A percentile compares a stretch with the other conserved stretches of the same genome.
phyloP scores from a whole-genome alignment of 257 asterid genomes.

The Nicotiana tabacum region DNA sequence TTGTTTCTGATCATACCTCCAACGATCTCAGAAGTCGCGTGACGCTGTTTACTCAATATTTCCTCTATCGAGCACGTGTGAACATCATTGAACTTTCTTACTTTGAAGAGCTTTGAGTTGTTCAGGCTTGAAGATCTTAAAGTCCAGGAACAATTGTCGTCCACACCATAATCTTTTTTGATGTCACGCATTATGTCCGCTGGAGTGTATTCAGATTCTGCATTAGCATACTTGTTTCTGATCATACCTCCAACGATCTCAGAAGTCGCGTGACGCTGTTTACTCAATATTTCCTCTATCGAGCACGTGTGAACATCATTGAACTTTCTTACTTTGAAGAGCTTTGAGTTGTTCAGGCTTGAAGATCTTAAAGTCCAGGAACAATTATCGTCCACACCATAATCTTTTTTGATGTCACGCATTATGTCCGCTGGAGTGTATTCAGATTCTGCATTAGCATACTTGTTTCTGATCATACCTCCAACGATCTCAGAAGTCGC shows the following conservation, averaged over 20 bases:
- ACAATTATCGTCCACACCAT: not conserved
- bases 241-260: conserved; percentile 7
- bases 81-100: conserved; percentile 3
- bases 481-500: conserved; percentile 5
- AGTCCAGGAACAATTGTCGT: conserved; percentile 1
- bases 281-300: not conserved
- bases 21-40: not conserved
- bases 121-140: not conserved
- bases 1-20: conserved; percentile 11
- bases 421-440: conserved; percentile 8
- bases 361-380: not conserved
- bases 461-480: conserved; percentile 8
- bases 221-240: conserved; percentile 1
- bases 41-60: not conserved
- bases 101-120: conserved; percentile 1
- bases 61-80: conserved; percentile 5
- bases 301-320: conserved; percentile 4
- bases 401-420: conserved; percentile 7
- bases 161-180: not conserved
- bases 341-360: not conserved
- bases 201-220: not conserved
- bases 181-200: conserved; percentile 6
- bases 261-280: not conserved
- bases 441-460: not conserved
- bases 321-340: conserved; percentile 12